Conservation (phyloP, 2,329 filamentous ascomycete species). For the Aspergillus udagawae region DNA sequence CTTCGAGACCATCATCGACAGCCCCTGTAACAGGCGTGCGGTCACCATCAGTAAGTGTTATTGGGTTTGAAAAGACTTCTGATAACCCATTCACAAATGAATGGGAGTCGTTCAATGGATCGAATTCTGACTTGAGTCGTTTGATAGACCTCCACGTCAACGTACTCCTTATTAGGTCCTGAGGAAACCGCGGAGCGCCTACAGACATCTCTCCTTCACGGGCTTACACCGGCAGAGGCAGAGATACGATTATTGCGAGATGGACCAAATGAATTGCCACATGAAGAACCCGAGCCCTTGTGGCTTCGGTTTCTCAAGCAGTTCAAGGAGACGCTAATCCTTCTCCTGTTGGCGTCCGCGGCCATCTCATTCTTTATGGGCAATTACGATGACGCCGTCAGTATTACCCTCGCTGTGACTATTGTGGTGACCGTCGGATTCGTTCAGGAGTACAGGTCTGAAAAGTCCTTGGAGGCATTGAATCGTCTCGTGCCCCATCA, state of each 20-base stretch:
- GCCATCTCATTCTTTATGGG: constrained; percentile 84
- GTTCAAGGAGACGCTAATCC: constrained; percentile 91
- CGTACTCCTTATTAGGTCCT: constrained; percentile 64
- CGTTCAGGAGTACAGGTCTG: constrained; percentile 93
- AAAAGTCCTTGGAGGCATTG: constrained; percentile 93
- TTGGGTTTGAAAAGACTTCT: not conserved
- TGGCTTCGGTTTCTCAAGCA: constrained; percentile 96
- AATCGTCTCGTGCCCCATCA: constrained; percentile 92
- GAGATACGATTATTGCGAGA: constrained; percentile 72
- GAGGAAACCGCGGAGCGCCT: constrained; percentile 73
- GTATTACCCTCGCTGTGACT: constrained; percentile 91
- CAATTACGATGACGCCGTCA: constrained; percentile 91
- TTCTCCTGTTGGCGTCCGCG: constrained; percentile 86
- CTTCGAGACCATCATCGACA: constrained; percentile 27
- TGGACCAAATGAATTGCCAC: constrained; percentile 90
- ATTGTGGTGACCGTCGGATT: constrained; percentile 97
- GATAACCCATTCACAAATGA: not conserved
- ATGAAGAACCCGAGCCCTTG: constrained; percentile 87
- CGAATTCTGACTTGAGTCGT: constrained; percentile 9
- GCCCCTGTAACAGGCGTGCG: constrained; percentile 23
- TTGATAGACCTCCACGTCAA: constrained; percentile 40
- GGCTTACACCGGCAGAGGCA: constrained; percentile 77
- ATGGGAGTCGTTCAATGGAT: constrained; percentile 10
- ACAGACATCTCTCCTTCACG: constrained; percentile 76
- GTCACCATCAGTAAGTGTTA: constrained; percentile 32